Conservation (phyloP, 1,284 basidiomycete genomes). For the Entoloma clypeatum region DNA sequence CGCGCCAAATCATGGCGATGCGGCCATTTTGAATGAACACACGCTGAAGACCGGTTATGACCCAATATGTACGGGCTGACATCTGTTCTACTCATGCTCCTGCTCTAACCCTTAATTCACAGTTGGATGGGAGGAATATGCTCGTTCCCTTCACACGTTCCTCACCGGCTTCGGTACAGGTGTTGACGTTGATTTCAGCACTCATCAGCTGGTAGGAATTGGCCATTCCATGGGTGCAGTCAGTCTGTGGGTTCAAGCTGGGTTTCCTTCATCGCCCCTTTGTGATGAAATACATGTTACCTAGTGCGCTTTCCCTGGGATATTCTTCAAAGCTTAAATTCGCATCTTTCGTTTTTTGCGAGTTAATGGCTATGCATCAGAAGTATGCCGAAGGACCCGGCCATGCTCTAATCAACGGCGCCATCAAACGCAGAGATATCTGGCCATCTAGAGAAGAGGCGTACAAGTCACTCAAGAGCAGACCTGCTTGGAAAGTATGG, state of each 20-base stretch:
- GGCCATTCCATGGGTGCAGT: slow-evolving; percentile 36
- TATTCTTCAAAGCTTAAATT: slow-evolving; percentile 37
- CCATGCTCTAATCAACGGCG: slow-evolving; percentile 30
- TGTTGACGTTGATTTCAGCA: slow-evolving; percentile 33
- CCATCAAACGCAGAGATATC: slow-evolving; percentile 41
- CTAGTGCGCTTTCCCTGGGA: slow-evolving; percentile 36
- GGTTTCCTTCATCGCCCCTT: neutral
- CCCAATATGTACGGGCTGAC: slow-evolving; percentile 35
- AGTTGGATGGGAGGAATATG: slow-evolving; percentile 40
- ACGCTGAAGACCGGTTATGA: slow-evolving; percentile 39
- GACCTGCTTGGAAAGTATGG: slow-evolving; percentile 43
- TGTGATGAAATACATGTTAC: neutral
- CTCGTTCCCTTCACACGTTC: slow-evolving; percentile 30
- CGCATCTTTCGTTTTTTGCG: slow-evolving; percentile 38
- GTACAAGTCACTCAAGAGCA: slow-evolving; percentile 32
- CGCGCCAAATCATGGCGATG: slow-evolving; percentile 52
- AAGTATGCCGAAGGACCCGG: slow-evolving; percentile 12
- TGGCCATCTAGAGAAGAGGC: slow-evolving; percentile 51
- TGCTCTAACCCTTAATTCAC: neutral
- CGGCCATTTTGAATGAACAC: slow-evolving; percentile 46
- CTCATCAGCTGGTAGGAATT: slow-evolving; percentile 31
- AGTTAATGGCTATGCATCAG: slow-evolving; percentile 39
- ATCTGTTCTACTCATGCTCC: neutral
- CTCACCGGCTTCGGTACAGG: slow-evolving; percentile 33
- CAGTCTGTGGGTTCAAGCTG: slow-evolving; percentile 25